Base-by-base conservation (phyloP, 2,329 filamentous ascomycete species). In the Bimuria novae-zelandiae region DNA sequence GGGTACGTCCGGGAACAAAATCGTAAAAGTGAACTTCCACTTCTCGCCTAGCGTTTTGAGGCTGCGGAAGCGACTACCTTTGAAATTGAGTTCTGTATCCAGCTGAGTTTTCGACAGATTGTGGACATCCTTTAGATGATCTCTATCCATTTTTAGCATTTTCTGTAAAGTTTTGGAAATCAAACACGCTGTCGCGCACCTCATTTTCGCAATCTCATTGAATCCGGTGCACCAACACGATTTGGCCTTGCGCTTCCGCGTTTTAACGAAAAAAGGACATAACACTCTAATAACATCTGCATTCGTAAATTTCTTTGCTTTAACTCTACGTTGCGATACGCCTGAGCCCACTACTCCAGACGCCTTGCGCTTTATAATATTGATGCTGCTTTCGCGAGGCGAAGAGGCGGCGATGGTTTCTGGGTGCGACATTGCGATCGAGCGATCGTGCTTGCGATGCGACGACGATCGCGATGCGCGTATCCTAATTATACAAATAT, bases 91-190 rank as follows among this genome's bases (percentile, higher is more conserved):
- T 22, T 44, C 21, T 21, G 14, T 25, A 7, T n/a, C n/a, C n/a
- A 32, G 19, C 5, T 22, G 10, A 2, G 32, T 17, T 8, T 44
- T 33, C 2, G 27, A 32, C 5, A 44, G 27, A 14, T 23, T 5
- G 17, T 44, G 41, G 16, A 32, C 29, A 7, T 44, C 41, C n/a
- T 44, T 44, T 8, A 44, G 27, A 32, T 44, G 41, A 32, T 44
- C 41, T 44, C 41, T 44, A 8, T 22, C 7, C n/a, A 32, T n/a
- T 2, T n/a, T 33, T 44, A 21, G 19, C 27, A 10, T 22, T 17
- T 22, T n/a, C 29, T 21, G 7, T n/a, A 33, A 21, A 14, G n/a
- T 7, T 21, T 7, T 21, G 7, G 12, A 8, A 8, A 29, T 33
- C 29, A 32, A 7, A 2, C 10, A 3, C 7, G n/a, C 25, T 11